Evolutionary conservation across 2,329 filamentous ascomycete species (phyloP).

Genomic region (Didymella glomerata): DNA sequence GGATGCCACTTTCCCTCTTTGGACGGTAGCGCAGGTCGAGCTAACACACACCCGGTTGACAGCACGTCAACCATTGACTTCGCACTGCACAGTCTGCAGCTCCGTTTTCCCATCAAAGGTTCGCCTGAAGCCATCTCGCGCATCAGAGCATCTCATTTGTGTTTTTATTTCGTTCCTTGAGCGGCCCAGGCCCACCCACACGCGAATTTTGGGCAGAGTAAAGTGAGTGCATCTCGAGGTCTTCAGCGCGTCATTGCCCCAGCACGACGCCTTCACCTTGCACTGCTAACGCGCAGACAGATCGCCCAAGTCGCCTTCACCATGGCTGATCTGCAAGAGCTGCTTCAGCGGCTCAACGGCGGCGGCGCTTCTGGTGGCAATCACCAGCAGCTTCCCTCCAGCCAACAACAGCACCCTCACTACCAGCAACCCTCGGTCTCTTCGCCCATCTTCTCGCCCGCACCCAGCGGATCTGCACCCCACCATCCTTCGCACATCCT

Average conservation of each 20-base stretch:
- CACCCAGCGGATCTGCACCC: slow-evolving; percentile 62
- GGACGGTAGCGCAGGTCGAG: slow-evolving; percentile 11
- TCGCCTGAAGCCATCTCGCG: slow-evolving; percentile 22
- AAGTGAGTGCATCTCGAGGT: slow-evolving; percentile 29
- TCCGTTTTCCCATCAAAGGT: slow-evolving; percentile 12
- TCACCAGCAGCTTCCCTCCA: slow-evolving; percentile 31
- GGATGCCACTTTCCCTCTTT: slow-evolving; percentile 8
- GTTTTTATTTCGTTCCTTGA: slow-evolving; percentile 9
- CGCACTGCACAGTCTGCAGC: slow-evolving; percentile 19
- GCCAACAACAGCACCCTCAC: slow-evolving; percentile 35
- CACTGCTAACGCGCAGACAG: slow-evolving; percentile 28
- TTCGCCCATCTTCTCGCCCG: slow-evolving; percentile 66
- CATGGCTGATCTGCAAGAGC: slow-evolving; percentile 57
- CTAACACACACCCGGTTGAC: slow-evolving; percentile 7
- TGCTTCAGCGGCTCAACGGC: slow-evolving; percentile 55
- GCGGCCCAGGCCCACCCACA: slow-evolving; percentile 20
- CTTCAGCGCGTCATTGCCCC: slow-evolving; percentile 14
- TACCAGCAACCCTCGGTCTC: slow-evolving; percentile 67
- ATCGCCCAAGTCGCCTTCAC: slow-evolving; percentile 34
- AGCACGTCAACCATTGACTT: slow-evolving; percentile 20
- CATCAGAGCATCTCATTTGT: slow-evolving; percentile 16
- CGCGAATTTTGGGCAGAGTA: slow-evolving; percentile 43
- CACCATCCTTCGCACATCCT: slow-evolving; percentile 66
- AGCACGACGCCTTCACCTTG: slow-evolving; percentile 20
- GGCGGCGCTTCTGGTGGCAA: slow-evolving; percentile 37